Evolutionary conservation across 2,329 filamentous ascomycete species (phyloP).

Genomic region (Verticillium klebahnii): DNA sequence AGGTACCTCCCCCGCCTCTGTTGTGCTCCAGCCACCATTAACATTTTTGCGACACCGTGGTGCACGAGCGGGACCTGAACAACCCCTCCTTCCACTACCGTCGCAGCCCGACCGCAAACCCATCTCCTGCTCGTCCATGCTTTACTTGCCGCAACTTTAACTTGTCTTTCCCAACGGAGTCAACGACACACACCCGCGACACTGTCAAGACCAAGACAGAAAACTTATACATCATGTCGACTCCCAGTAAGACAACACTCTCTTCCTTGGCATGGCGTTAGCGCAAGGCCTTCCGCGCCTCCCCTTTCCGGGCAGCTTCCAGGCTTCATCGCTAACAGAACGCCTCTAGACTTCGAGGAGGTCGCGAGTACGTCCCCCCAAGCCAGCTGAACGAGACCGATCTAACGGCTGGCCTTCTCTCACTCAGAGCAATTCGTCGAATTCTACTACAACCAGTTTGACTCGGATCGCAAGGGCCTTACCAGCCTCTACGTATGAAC

Average conservation of each 20-base stretch:
- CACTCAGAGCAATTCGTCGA: slow-evolving; percentile 74
- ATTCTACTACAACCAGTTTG: slow-evolving; percentile 90
- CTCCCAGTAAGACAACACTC: neutral
- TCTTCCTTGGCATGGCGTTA: neutral
- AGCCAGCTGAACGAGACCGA: neutral
- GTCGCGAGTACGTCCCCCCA: slow-evolving; percentile 40
- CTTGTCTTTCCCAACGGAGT: neutral
- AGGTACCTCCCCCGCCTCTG: neutral
- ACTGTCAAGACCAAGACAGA: neutral
- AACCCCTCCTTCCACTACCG: neutral
- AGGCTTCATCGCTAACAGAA: neutral
- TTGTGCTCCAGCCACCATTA: neutral
- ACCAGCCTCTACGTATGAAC: slow-evolving; percentile 68
- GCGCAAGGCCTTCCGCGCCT: neutral
- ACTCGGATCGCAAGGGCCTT: slow-evolving; percentile 62
- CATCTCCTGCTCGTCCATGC: neutral
- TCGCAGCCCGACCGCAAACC: neutral
- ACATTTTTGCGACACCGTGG: neutral
- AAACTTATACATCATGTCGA: neutral
- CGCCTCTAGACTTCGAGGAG: slow-evolving; percentile 34
- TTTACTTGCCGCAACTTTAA: neutral
- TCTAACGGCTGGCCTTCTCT: neutral
- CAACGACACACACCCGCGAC: neutral
- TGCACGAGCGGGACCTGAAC: neutral
- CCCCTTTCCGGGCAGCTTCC: too few species aligned